phyloP scores from a whole-genome alignment of 2,329 filamentous ascomycete species.

The Trichoderma asperellum region DNA sequence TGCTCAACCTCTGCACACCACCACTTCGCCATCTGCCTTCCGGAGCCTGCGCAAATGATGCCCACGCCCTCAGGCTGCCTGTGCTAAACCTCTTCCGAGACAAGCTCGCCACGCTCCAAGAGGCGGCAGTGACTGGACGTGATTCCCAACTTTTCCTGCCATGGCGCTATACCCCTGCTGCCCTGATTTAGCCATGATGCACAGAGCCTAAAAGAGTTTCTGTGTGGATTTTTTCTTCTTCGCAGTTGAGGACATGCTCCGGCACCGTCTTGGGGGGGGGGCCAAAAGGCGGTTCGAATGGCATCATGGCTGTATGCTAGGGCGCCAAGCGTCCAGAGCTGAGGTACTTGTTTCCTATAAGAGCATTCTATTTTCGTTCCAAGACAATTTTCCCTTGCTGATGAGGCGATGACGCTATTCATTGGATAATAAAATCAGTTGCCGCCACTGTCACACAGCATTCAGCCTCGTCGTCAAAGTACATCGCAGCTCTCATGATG shows the following conservation, averaged over 20 bases:
- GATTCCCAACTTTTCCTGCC: slow-evolving; percentile 10
- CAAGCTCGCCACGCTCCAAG: slow-evolving; percentile 27
- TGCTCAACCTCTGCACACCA: neutral
- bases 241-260: neutral
- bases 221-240: neutral
- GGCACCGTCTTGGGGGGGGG: neutral
- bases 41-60: neutral
- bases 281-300: neutral
- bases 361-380: neutral
- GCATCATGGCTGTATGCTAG: neutral
- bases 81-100: slow-evolving; percentile 14
- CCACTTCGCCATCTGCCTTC: neutral
- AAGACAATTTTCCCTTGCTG: neutral
- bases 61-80: neutral
- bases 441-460: slow-evolving; percentile 3
- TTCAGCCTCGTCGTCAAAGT: slow-evolving; percentile 13
- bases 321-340: neutral
- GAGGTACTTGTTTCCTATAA: neutral
- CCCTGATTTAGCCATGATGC: slow-evolving; percentile 23
- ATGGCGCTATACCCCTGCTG: slow-evolving; percentile 15
- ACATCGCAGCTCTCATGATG: neutral
- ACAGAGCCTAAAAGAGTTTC: slow-evolving; percentile 14
- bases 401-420: neutral
- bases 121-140: slow-evolving; percentile 20
- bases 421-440: neutral